Base-by-base conservation (phyloP, 345 rosid species). In the Schrenkiella parvula region DNA sequence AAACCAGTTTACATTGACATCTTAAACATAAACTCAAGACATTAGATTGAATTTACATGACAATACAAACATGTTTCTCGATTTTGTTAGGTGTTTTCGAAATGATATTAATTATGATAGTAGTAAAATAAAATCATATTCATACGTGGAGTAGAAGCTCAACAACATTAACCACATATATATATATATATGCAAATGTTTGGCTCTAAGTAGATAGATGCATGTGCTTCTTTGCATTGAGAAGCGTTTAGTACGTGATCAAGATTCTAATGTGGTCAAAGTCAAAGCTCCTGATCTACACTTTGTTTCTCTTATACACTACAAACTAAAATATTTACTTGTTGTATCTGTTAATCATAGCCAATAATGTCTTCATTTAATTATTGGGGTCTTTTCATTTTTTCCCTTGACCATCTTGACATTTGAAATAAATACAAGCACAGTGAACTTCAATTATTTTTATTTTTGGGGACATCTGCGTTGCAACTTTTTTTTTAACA, bases 191-290 rank as follows among this genome's bases (percentile, higher is more conserved):
- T 67, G 73, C 73, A 66, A 59, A 39, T 66, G 78, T 66, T 47
- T 73, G 67, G 66, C 38, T 57, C 52, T 47, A 48, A 37, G 37
- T 74, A 15, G 38, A 59, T 39, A 22, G 51, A 67, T 74, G 55
- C 78, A 74, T 74, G 79, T 75, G 79, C 74, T 51, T 50, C 44
- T 66, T 60, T 8, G 69, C 69, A 60, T 60, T 52, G 69, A 74
- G 38, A 74, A 74, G 44, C 63, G 68, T 51, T 67, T 14, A 41
- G 46, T 68, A 60, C 53, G 44, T 75, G 18, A 60, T 68, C 1
- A 42, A 52, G 64, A 75, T 75, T 75, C 64, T 67, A 34, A 67
- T 42, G n/a, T 52, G 57, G 73, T 75, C 69, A 75, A 68, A 68
- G 79, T 75, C 73, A 75, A 75, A 60, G 38, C 63, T 57, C 21